Base-by-base conservation (phyloP, 1,284 basidiomycete genomes). In the Ceratobasidium sp. region DNA sequence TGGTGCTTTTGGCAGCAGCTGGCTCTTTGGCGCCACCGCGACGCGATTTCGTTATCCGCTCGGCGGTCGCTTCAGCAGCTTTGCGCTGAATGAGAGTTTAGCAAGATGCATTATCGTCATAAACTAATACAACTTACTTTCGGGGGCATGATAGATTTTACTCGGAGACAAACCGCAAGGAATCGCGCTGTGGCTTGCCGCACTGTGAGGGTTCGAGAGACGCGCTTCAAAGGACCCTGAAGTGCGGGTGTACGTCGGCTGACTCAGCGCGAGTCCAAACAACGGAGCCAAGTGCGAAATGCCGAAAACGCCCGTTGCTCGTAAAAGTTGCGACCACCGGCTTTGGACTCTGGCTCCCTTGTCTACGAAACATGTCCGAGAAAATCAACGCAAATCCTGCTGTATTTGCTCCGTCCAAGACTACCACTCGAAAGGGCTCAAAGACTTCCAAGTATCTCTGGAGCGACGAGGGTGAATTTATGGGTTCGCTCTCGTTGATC, bases 321-420 rank as follows among this genome's bases (percentile, higher is more conserved):
- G 7, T 52, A 68, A 41, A 68, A 55, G 27, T 52, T 66, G 27
- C 71, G 46, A 52, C 74, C 50, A 76, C 64, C 5, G 6, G 33
- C 66, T 54, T 30, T 38, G 23, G n/a, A 27, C 46, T 50, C 46
- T n/a, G 16, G 20, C 41, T 48, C 16, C 14, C 41, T 66, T 54
- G 38, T 46, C 50, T n/a, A n/a, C n/a, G n/a, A 1, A 38, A 8
- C 5, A 76, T 76, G 74, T 67, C 74, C 16, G 74, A 76, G 41
- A 76, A 76, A 67, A 76, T 76, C 85, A 92, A 92, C 81, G 88
- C 90, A 54, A 92, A 92, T 83, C 91, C 91, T 20, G 88, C 87
- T 16, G 83, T 91, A 30, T 91, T 90, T 80, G 84, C 88, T 0
- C 83, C 87, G 4, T 82, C 87, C 10, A 89, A 87, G 41, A 82